These are phyloP conservation scores for Casuarina equisetifolia DNA, from an alignment of 306 rosid species.

Conservation along the genomic window DNA sequence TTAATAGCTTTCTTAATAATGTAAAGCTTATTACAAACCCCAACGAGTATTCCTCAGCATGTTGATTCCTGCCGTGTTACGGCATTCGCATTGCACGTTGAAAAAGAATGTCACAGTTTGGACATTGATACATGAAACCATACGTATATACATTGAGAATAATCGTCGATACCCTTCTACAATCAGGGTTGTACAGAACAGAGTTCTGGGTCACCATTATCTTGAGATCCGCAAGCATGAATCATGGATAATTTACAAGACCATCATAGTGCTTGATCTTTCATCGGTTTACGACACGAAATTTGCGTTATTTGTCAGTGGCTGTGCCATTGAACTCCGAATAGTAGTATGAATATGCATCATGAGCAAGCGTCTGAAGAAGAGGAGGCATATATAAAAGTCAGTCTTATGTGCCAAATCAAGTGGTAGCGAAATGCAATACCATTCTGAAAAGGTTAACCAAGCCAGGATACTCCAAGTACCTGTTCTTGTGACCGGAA, in stretches of 20 bases:
- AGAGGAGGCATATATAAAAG: conserved; percentile 19
- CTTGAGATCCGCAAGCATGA: neutral
- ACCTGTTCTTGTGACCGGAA: conserved; percentile 99
- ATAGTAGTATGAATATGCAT: conserved; percentile 50
- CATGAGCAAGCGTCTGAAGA: conserved; percentile 95
- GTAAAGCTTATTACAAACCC: no score
- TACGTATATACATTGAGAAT: no score
- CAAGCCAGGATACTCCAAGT: conserved; percentile 19
- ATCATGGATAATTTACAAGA: neutral
- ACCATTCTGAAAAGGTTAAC: neutral
- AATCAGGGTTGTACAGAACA: neutral
- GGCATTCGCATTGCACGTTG: no score
- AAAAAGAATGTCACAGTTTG: no score
- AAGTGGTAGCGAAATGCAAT: neutral
- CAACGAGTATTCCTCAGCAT: no score
- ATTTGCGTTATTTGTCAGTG: conserved; percentile 25
- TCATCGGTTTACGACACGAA: conserved; percentile 14
- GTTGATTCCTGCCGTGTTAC: no score
- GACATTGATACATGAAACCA: no score
- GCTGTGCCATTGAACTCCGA: conserved; percentile 32
- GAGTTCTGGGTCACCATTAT: neutral
- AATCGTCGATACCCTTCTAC: neutral
- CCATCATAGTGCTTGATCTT: neutral
- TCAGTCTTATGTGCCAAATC: conserved; percentile 14
- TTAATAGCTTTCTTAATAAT: no score